Evolutionary conservation across 805 yeast species (phyloP).

Genomic region (Metschnikowia drakensbergensis): DNA sequence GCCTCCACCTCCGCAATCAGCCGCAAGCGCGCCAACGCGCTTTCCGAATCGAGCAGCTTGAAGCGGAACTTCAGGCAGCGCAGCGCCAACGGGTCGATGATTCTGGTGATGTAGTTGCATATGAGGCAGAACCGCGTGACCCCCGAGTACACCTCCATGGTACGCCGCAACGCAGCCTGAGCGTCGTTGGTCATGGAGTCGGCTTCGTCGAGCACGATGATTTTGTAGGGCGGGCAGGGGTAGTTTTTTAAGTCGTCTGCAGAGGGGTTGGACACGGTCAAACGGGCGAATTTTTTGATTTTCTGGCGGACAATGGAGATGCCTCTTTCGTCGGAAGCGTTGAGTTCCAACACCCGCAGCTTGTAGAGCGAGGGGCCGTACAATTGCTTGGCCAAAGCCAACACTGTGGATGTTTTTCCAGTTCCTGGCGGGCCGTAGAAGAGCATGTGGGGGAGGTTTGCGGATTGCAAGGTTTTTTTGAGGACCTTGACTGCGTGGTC

Average conservation of each 20-base stretch:
- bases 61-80: conserved; percentile 95
- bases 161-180: conserved; percentile 90
- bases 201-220: conserved; percentile 90
- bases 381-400: conserved; percentile 76
- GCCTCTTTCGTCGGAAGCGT: conserved; percentile 91
- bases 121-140: conserved; percentile 89
- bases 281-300: conserved; percentile 80
- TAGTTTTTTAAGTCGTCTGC: conserved; percentile 63
- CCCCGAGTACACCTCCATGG: conserved; percentile 85
- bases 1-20: conserved; percentile 49
- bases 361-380: conserved; percentile 69
- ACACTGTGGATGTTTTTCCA: conserved; percentile 84
- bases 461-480: conserved; percentile 70
- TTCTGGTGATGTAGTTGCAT: conserved; percentile 94
- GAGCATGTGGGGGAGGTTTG: conserved; percentile 87
- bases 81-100: conserved; percentile 94
- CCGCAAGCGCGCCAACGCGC: conserved; percentile 66
- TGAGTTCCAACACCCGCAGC: conserved; percentile 72
- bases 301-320: conserved; percentile 83
- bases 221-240: conserved; percentile 96
- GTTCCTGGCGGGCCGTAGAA: conserved; percentile 95
- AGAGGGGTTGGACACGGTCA: conserved; percentile 77
- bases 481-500: conserved; percentile 83
- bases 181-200: conserved; percentile 98
- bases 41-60: conserved; percentile 64